phyloP scores from a whole-genome alignment of 306 rosid species.

The Glycine latifolia region DNA sequence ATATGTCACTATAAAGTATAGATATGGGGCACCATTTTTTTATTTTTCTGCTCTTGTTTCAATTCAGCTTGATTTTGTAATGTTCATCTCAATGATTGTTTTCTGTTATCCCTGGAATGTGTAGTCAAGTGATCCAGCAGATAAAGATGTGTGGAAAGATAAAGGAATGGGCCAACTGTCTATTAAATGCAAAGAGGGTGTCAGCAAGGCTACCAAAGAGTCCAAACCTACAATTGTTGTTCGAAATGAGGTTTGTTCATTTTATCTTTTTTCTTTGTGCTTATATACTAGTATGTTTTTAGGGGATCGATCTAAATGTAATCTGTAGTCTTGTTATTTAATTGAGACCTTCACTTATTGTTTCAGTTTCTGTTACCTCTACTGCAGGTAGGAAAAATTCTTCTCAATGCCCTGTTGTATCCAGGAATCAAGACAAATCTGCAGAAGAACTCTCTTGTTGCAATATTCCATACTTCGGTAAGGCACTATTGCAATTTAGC shows the following conservation, averaged over 20 bases:
- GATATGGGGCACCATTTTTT: slow-evolving; percentile 24
- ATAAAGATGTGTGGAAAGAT: slow-evolving; percentile 90
- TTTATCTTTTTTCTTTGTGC: neutral
- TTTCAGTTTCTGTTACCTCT: slow-evolving; percentile 45
- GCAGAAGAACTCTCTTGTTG: slow-evolving; percentile 91
- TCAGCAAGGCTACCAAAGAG: slow-evolving; percentile 87
- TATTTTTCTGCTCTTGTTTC: slow-evolving; percentile 26
- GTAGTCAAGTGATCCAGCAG: slow-evolving; percentile 88
- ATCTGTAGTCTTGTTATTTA: neutral
- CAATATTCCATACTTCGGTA: slow-evolving; percentile 95
- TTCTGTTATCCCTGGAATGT: slow-evolving; percentile 38
- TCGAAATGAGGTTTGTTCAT: slow-evolving; percentile 84
- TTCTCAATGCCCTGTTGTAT: slow-evolving; percentile 90
- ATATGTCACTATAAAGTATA: neutral
- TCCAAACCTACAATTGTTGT: slow-evolving; percentile 92
- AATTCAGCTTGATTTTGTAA: slow-evolving; percentile 17
- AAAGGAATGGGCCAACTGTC: slow-evolving; percentile 90
- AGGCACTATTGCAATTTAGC: slow-evolving; percentile 40
- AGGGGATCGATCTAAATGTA: slow-evolving; percentile 1
- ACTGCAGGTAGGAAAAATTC: slow-evolving; percentile 87
- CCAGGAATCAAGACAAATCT: slow-evolving; percentile 91
- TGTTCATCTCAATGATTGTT: neutral
- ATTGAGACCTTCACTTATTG: slow-evolving; percentile 8
- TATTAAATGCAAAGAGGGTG: slow-evolving; percentile 92
- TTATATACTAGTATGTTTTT: neutral